Evolutionary conservation across 2,329 filamentous ascomycete species (phyloP).

Genomic region (Didymosphaeria variabile): DNA sequence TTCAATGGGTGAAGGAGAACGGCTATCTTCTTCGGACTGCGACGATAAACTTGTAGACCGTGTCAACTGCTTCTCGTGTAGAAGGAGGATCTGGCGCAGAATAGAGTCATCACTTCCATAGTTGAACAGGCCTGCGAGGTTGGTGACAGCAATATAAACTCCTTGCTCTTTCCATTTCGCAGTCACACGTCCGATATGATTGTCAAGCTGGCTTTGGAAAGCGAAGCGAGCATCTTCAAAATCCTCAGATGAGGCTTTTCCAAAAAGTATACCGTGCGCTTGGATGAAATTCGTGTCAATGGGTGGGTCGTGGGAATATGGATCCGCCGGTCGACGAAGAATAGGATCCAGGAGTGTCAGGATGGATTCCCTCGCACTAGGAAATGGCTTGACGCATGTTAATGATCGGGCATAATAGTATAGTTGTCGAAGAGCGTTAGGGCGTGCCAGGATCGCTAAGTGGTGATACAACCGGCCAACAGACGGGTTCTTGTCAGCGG

Average conservation of each 20-base stretch:
- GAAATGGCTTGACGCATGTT: slow-evolving; percentile 73
- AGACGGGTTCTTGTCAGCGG: slow-evolving; percentile 77
- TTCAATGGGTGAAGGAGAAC: slow-evolving; percentile 27
- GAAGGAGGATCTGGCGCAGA: slow-evolving; percentile 40
- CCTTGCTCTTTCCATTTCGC: slow-evolving; percentile 66
- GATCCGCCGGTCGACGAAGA: slow-evolving; percentile 46
- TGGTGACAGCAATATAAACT: slow-evolving; percentile 66
- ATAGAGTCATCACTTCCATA: slow-evolving; percentile 60
- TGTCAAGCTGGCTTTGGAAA: slow-evolving; percentile 65
- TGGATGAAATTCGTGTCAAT: slow-evolving; percentile 71
- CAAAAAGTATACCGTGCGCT: slow-evolving; percentile 71
- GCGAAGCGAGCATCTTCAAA: slow-evolving; percentile 57
- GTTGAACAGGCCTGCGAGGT: slow-evolving; percentile 62
- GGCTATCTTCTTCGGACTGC: slow-evolving; percentile 28
- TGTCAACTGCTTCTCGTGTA: slow-evolving; percentile 24
- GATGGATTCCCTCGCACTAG: slow-evolving; percentile 73
- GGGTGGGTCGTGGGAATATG: slow-evolving; percentile 47
- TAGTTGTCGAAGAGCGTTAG: slow-evolving; percentile 74
- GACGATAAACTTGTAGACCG: slow-evolving; percentile 20
- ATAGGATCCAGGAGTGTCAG: slow-evolving; percentile 71
- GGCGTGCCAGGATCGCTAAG: slow-evolving; percentile 78
- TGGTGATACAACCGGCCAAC: slow-evolving; percentile 88
- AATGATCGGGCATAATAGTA: slow-evolving; percentile 77
- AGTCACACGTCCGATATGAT: slow-evolving; percentile 63
- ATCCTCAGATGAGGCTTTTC: slow-evolving; percentile 57